phyloP scores from a whole-genome alignment of 495 filamentous ascomycete species.

The Pyronema omphalodes region DNA sequence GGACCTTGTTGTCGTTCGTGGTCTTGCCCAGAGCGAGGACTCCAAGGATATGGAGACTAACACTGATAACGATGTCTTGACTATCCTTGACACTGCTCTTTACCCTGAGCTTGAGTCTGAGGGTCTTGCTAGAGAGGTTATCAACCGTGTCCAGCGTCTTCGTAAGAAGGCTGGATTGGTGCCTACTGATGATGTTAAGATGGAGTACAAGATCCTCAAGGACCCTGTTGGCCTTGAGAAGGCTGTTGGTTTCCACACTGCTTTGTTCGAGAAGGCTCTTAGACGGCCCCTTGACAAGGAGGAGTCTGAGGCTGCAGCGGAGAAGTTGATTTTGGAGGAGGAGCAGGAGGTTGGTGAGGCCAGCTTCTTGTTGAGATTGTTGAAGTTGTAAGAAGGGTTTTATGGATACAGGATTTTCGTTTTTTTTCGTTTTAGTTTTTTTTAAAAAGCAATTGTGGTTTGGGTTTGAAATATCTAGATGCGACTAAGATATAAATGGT shows the following conservation, averaged over 20 bases:
- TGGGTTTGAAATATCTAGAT: too few relatives aligned
- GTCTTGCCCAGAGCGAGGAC: constrained; percentile 46
- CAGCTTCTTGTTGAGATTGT: constrained; percentile 62
- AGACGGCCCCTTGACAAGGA: constrained; percentile 64
- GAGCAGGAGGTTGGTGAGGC: constrained; percentile 80
- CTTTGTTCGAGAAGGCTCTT: constrained; percentile 59
- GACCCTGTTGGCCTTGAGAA: constrained; percentile 60
- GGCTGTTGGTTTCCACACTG: constrained; percentile 50
- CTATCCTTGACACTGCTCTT: constrained; percentile 55
- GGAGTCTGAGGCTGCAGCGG: constrained; percentile 37
- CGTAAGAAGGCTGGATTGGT: constrained; percentile 67
- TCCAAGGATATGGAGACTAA: constrained; percentile 64
- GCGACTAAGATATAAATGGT: too few relatives aligned
- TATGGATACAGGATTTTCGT: background rate
- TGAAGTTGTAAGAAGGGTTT: constrained; percentile 42
- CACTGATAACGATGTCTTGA: constrained; percentile 65
- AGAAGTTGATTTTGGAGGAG: constrained; percentile 58
- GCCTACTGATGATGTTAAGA: constrained; percentile 68
- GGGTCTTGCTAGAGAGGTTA: constrained; percentile 60
- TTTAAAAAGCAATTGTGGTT: too few relatives aligned
- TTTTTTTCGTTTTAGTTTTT: too few relatives aligned
- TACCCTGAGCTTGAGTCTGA: constrained; percentile 59
- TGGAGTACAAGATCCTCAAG: constrained; percentile 57
- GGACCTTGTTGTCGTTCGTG: constrained; percentile 70
- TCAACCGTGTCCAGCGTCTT: constrained; percentile 64